phyloP scores from a whole-genome alignment of 768 basidiomycete species.

The Paxillus rubicundulus region DNA sequence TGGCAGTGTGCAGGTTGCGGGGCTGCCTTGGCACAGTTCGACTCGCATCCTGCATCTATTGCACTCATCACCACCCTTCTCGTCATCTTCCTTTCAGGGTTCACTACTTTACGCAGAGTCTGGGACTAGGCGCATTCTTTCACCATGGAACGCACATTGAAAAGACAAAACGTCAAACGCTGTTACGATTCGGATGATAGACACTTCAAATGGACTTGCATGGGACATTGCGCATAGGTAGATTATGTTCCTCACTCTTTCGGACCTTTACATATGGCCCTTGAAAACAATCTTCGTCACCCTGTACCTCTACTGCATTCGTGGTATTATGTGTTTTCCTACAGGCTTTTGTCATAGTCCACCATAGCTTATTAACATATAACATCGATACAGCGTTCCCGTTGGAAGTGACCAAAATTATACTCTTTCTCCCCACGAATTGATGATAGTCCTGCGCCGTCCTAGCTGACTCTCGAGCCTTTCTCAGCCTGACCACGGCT shows the following conservation, averaged over 20 bases:
- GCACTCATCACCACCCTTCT: conserved; percentile 33
- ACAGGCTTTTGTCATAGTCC: conserved; percentile 6
- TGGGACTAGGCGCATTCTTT: conserved; percentile 20
- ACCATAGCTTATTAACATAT: background rate
- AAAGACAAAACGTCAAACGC: conserved; percentile 1
- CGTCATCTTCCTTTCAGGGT: conserved; percentile 32
- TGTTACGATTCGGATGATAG: conserved; percentile 14
- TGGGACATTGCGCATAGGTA: conserved; percentile 29
- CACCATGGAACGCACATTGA: background rate
- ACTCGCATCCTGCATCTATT: conserved; percentile 31
- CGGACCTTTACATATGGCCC: conserved; percentile 13
- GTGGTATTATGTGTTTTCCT: conserved; percentile 25
- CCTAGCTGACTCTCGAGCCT: no score
- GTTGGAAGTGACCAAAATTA: no score
- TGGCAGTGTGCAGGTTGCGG: conserved; percentile 31
- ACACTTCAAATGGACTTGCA: conserved; percentile 29
- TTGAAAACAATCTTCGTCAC: conserved; percentile 1
- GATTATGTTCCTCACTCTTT: conserved; percentile 17
- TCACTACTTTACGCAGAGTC: conserved; percentile 33
- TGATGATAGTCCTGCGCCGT: no score
- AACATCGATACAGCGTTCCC: no score
- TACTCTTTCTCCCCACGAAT: no score
- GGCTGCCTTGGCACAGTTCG: conserved; percentile 30
- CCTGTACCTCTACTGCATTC: conserved; percentile 8
- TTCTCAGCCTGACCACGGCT: no score